A percentile compares a stretch with the other conserved stretches of the same genome.
Evolutionary conservation across 352 stramenopile species (phyloP).

Genomic region (Phytophthora fragariaefolia): DNA sequence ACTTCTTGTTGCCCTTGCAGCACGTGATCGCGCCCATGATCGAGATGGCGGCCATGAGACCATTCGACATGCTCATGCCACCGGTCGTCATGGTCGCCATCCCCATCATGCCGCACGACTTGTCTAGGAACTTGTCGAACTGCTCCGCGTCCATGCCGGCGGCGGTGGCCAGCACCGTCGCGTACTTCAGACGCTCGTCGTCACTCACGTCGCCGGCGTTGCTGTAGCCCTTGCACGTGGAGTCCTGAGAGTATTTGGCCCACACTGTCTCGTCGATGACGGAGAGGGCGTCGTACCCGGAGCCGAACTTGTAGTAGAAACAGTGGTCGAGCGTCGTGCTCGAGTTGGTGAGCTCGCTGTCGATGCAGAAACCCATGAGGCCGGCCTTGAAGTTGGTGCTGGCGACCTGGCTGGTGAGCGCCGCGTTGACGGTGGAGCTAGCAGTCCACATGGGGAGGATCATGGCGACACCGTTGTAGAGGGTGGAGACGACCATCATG

Average conservation of each 20-base stretch:
- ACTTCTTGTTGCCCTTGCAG: constrained; percentile 30
- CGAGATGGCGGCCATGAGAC: constrained; percentile 53
- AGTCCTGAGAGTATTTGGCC: constrained; percentile 53
- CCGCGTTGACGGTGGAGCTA: constrained; percentile 27
- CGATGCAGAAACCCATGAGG: constrained; percentile 46
- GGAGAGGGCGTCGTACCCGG: constrained; percentile 47
- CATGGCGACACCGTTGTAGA: constrained; percentile 29
- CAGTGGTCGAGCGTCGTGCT: constrained; percentile 56
- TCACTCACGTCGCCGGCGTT: constrained; percentile 37
- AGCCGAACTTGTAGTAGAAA: constrained; percentile 68
- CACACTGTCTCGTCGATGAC: constrained; percentile 36
- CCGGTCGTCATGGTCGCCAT: constrained; percentile 51
- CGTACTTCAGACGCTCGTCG: constrained; percentile 38
- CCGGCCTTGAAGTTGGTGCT: constrained; percentile 32
- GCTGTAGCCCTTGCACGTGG: constrained; percentile 56
- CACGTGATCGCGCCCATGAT: constrained; percentile 66
- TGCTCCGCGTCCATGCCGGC: constrained; percentile 50
- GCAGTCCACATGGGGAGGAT: constrained; percentile 22
- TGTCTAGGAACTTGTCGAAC: constrained; percentile 68
- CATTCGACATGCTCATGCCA: constrained; percentile 45
- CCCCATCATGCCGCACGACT: constrained; percentile 54
- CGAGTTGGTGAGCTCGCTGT: constrained; percentile 52
- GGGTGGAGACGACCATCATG: constrained; percentile 23
- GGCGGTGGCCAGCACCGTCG: constrained; percentile 39
- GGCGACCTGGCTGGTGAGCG: constrained; percentile 13